Evolutionary conservation across 345 rosid species (phyloP).

Genomic region (Linum usitatissimum): DNA sequence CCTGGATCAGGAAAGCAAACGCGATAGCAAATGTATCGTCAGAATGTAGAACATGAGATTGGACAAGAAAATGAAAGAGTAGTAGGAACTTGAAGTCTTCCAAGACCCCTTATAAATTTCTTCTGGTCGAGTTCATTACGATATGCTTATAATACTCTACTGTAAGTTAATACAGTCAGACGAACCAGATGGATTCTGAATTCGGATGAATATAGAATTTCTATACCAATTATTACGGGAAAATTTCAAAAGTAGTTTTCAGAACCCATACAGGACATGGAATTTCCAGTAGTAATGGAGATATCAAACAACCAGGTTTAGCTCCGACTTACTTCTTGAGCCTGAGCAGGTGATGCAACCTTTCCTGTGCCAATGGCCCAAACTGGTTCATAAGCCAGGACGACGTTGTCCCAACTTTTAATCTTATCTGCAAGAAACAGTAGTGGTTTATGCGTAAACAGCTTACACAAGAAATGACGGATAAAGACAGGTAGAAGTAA

Average conservation of each 20-base stretch:
- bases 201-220: not conserved
- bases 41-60: not conserved
- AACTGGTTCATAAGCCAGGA: conserved; percentile 71
- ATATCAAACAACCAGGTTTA: not conserved
- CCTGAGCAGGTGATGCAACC: conserved; percentile 72
- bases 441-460: not conserved
- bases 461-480: not conserved
- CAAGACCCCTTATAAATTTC: not conserved
- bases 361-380: conserved; percentile 87
- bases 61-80: no score
- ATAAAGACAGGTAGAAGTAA: not conserved
- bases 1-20: conserved; percentile 19
- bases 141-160: not conserved
- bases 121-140: not conserved
- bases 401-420: conserved; percentile 43
- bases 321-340: conserved; percentile 48
- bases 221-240: not conserved
- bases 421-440: conserved; percentile 34
- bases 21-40: not conserved
- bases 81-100: not conserved
- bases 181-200: not conserved
- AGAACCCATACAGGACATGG: not conserved
- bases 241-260: no score
- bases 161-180: not conserved
- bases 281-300: not conserved